Conservation (phyloP, 805 yeast genomes). For the Blastobotrys terrestris region DNA sequence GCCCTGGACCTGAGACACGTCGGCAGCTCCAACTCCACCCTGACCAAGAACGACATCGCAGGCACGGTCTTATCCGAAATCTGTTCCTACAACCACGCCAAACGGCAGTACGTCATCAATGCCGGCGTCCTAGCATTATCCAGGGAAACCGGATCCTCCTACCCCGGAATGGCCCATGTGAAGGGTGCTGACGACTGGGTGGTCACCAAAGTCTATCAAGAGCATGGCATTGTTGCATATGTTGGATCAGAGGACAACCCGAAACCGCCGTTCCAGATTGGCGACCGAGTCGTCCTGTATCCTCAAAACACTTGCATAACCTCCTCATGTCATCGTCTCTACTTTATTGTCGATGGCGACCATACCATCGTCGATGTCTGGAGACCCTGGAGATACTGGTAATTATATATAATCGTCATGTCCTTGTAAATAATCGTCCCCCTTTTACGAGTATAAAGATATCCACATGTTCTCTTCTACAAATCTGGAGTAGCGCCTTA, state of each 20-base stretch:
- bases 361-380: constrained; percentile 55
- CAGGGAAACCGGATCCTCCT: constrained; percentile 53
- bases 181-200: constrained; percentile 45
- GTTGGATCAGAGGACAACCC: constrained; percentile 13
- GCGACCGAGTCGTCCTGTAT: constrained; percentile 47
- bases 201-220: constrained; percentile 67
- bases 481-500: too few species aligned
- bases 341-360: constrained; percentile 44
- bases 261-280: constrained; percentile 26
- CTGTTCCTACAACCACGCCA: constrained; percentile 48
- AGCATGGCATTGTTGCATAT: constrained; percentile 59
- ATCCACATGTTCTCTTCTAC: too few species aligned
- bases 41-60: constrained; percentile 40
- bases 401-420: constrained; percentile 1
- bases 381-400: constrained; percentile 55
- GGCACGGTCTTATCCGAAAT: constrained; percentile 52
- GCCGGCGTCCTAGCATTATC: constrained; percentile 68
- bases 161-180: constrained; percentile 54
- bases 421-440: not conserved
- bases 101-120: constrained; percentile 59
- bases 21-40: constrained; percentile 45
- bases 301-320: constrained; percentile 74
- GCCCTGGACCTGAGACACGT: constrained; percentile 70
- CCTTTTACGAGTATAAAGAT: too few species aligned
- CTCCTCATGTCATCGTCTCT: constrained; percentile 52